phyloP scores from a whole-genome alignment of 2,329 filamentous ascomycete species.

The Botrytis fragariae region DNA sequence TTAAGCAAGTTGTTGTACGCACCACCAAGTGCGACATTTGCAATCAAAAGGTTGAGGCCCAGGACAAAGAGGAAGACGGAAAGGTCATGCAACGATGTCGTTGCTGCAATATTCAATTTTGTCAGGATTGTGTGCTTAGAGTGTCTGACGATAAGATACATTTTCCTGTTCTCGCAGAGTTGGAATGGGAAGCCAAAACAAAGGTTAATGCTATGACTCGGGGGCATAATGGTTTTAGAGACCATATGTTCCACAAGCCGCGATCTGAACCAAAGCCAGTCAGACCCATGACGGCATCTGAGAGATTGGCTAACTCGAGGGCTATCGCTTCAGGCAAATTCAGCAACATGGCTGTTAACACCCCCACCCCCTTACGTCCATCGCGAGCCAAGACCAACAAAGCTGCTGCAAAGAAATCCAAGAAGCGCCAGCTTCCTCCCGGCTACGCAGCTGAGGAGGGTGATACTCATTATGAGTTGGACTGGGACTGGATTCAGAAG shows the following conservation, averaged over 20 bases:
- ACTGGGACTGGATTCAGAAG: neutral
- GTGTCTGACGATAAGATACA: neutral
- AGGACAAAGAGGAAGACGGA: neutral
- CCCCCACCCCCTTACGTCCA: neutral
- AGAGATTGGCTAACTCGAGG: neutral
- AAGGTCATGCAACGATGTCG: constrained; percentile 12
- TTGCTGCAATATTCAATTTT: constrained; percentile 3
- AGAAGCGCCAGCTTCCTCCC: neutral
- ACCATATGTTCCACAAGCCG: neutral
- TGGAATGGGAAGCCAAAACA: constrained; percentile 1
- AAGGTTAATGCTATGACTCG: constrained; percentile 11
- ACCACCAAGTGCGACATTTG: constrained; percentile 17
- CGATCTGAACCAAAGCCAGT: neutral
- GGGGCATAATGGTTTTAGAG: neutral
- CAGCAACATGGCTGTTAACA: neutral
- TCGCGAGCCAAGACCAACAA: neutral
- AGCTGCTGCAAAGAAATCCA: neutral
- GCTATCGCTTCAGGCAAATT: neutral
- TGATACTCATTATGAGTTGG: neutral
- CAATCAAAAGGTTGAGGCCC: neutral
- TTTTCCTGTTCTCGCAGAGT: neutral
- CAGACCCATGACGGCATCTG: neutral
- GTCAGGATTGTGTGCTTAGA: neutral
- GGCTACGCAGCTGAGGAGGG: neutral
- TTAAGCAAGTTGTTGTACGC: constrained; percentile 1